A percentile compares a stretch with the other conserved stretches of the same genome.
phyloP scores from a whole-genome alignment of 768 basidiomycete genomes.

The Mrakia blollopis region DNA sequence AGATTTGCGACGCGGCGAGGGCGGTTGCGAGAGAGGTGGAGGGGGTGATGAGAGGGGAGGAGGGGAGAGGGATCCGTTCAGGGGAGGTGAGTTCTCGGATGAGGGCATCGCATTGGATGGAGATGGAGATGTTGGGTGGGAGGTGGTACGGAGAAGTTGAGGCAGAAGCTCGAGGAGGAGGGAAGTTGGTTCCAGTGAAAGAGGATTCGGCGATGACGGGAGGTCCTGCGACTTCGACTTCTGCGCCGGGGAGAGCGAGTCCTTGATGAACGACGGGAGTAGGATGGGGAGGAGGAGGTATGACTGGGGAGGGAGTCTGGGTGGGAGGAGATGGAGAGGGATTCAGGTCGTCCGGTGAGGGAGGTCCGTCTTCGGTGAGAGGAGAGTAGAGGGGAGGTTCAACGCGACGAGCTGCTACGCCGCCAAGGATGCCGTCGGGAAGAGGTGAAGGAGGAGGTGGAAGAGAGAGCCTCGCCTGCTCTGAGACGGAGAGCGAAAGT shows the following conservation, averaged over 20 bases:
- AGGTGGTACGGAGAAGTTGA: background rate
- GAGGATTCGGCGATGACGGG: background rate
- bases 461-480: background rate
- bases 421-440: no score
- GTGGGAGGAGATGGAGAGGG: background rate
- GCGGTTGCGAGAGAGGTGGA: background rate
- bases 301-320: background rate
- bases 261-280: background rate
- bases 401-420: no score
- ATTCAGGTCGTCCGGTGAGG: background rate
- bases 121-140: slow-evolving; percentile 5
- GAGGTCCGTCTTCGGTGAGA: background rate
- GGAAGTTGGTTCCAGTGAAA: background rate
- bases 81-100: background rate
- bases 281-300: background rate
- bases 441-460: background rate
- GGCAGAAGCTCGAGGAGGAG: background rate
- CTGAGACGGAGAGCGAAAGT: background rate
- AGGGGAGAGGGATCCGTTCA: background rate
- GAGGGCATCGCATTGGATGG: background rate
- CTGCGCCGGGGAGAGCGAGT: background rate
- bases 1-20: background rate
- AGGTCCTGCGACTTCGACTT: no score
- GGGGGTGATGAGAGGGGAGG: background rate
- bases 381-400: background rate